Evolutionary conservation across 768 basidiomycete species (phyloP).

Genomic region (Fomitopsis serialis): DNA sequence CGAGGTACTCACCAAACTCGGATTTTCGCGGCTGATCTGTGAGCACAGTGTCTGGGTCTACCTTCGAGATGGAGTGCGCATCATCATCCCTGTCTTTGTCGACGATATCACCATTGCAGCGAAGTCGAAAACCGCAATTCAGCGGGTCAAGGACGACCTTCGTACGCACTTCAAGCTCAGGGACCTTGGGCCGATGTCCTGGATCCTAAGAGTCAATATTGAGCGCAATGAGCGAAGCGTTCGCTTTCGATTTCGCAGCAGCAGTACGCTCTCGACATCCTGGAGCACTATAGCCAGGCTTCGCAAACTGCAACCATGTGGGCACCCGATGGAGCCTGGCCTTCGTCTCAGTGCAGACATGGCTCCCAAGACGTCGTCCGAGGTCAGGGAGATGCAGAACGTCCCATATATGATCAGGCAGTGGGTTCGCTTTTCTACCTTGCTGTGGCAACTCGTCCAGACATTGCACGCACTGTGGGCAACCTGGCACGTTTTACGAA

Average conservation of each 20-base stretch:
- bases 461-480: slow-evolving; percentile 25
- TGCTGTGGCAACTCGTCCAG: slow-evolving; percentile 27
- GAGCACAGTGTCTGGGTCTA: slow-evolving; percentile 22
- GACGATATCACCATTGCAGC: slow-evolving; percentile 27
- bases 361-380: background rate
- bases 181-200: background rate
- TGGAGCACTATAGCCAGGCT: slow-evolving; percentile 16
- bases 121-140: slow-evolving; percentile 12
- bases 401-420: slow-evolving; percentile 13
- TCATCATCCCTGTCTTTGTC: slow-evolving; percentile 5
- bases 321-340: slow-evolving; percentile 14
- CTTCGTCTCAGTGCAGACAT: slow-evolving; percentile 6
- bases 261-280: slow-evolving; percentile 17
- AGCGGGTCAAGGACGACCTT: background rate
- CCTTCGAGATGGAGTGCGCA: background rate
- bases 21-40: slow-evolving; percentile 17
- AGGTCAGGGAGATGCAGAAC: slow-evolving; percentile 3
- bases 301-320: slow-evolving; percentile 17
- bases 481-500: slow-evolving; percentile 20
- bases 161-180: background rate
- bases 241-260: slow-evolving; percentile 16
- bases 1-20: slow-evolving; percentile 14
- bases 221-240: slow-evolving; percentile 1
- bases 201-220: slow-evolving; percentile 8
- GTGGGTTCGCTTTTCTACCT: slow-evolving; percentile 25